Evolutionary conservation across 2,329 filamentous ascomycete genomes (phyloP), one percentile per base, ranked within the genome.

Genomic region (Helminthosporium solani): DNA sequence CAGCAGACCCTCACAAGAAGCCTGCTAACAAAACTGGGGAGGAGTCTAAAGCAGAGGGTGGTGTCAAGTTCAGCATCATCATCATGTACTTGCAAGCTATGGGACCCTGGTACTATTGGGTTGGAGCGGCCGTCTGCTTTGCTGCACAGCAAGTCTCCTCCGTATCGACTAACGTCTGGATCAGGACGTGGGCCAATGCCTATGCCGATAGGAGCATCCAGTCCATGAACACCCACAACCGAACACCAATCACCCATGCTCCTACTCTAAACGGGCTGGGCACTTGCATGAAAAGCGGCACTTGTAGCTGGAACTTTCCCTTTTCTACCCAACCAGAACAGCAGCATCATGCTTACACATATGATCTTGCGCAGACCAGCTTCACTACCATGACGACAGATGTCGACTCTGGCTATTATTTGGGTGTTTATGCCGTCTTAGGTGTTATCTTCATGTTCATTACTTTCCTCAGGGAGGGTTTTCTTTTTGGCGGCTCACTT

Each of bases 61-160:
- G 90, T 33, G 90, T 99, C 59, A 94, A 96, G 68, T 85, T 90
- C 78, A 79, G 82, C 18, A 91, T 96, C 41, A 87, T 99, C 61
- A 76, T 84, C 50, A 83, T 95, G 65, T 99, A 99, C 67, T 80
- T 99, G 15, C 74, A 73, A 48, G 82, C 91, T 53, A 99, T 99
- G 94, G 94, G 94, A n/a, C 80, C 86, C 3, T 96, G 90, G 89
- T 91, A 89, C 79, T 99, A 95, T 74, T 99, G 94, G 94, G 70
- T 86, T 38, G 74, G 88, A 28, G 87, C 91, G 16, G 72, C 84
- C 12, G 56, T 84, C 3, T 85, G 91, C 30, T 97, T 99, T 63
- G 78, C 79, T 21, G 74, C 86, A 35, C 91, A 96, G 66, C 94
- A 99, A 67, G 68, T 96, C 27, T 87, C 87, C 3, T 87, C 87